Evolutionary conservation across 305 asterid genomes (phyloP).

Genomic region (Vinca major): DNA sequence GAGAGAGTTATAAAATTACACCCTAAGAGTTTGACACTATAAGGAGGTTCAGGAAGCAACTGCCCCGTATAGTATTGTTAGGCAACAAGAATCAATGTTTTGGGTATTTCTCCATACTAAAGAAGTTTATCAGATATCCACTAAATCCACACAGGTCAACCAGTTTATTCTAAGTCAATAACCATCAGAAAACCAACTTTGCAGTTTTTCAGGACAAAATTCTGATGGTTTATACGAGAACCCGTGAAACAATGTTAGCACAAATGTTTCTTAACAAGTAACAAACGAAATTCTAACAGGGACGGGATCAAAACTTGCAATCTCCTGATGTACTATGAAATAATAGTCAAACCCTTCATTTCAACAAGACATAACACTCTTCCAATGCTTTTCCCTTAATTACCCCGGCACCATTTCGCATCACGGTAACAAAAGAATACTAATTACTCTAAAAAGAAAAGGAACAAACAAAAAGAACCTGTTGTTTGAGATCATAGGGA

Average conservation of each 20-base stretch:
- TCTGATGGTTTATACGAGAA: background rate
- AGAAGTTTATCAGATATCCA: too few species aligned
- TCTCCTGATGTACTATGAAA: background rate
- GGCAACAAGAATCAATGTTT: background rate
- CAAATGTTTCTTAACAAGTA: too few species aligned
- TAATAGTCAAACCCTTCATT: background rate
- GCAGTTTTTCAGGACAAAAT: background rate
- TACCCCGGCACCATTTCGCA: background rate
- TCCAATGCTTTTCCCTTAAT: background rate
- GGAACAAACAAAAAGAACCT: conserved; percentile 28
- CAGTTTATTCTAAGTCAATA: background rate
- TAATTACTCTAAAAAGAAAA: background rate
- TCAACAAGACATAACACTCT: background rate
- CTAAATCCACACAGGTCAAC: too few species aligned
- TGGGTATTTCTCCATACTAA: background rate
- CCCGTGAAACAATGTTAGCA: too few species aligned
- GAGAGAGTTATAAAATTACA: background rate
- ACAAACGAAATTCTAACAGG: too few species aligned
- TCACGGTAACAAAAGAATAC: background rate
- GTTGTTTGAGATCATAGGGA: conserved; percentile 82
- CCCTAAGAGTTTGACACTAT: background rate
- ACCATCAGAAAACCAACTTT: background rate
- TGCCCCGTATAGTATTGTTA: background rate
- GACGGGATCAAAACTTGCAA: background rate
- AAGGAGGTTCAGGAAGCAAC: background rate